Percentiles rank a stretch among this genome's conserved stretches.
Conservation (phyloP, 306 rosid genomes). For the Fragaria vesca region DNA sequence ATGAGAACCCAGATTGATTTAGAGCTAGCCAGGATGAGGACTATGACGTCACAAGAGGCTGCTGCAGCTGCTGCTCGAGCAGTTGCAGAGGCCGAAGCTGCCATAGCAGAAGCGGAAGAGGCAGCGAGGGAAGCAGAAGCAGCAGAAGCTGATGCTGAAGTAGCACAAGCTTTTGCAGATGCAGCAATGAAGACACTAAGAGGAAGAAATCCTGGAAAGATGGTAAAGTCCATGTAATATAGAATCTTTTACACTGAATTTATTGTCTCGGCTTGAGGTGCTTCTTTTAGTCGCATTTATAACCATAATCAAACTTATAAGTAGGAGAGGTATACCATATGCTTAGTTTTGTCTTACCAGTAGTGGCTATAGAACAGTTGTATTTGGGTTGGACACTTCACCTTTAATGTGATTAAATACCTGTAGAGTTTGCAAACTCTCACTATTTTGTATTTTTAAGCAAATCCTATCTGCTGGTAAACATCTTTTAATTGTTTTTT, state of each 20-base stretch:
- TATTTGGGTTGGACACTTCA: neutral
- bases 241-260: neutral
- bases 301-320: neutral
- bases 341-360: neutral
- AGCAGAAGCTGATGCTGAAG: conserved; percentile 96
- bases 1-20: conserved; percentile 69
- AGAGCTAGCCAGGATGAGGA: conserved; percentile 73
- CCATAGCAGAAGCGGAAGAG: conserved; percentile 89
- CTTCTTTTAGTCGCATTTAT: neutral
- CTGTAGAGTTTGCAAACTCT: neutral
- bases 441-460: neutral
- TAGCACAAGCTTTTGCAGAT: conserved; percentile 74
- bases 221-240: conserved; percentile 43
- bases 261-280: neutral
- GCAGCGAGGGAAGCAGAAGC: conserved; percentile 86
- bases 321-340: neutral
- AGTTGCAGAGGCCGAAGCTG: conserved; percentile 85
- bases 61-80: conserved; percentile 85
- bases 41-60: conserved; percentile 78
- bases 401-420: neutral
- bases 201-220: conserved; percentile 57
- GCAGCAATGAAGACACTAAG: conserved; percentile 68
- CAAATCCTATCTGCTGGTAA: neutral
- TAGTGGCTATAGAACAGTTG: neutral
- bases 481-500: neutral